Conservation (phyloP, 345 rosid species). For the Lepidium sativum region DNA sequence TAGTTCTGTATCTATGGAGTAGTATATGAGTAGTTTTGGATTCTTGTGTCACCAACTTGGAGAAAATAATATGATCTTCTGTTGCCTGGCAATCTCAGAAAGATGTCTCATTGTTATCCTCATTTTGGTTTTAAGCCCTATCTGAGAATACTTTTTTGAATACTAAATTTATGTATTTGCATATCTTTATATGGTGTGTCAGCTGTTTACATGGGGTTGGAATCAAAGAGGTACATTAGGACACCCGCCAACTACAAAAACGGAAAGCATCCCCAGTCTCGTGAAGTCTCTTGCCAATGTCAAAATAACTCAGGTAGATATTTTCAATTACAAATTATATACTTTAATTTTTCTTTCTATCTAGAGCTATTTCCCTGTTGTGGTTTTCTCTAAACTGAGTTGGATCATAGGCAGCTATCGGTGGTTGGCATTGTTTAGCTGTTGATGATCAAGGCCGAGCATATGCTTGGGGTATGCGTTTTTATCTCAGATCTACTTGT, state of each 20-base stretch:
- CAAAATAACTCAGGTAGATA: constrained; percentile 74
- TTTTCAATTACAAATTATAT: neutral
- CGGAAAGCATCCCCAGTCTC: constrained; percentile 78
- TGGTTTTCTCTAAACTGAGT: neutral
- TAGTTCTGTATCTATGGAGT: neutral
- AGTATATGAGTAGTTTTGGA: neutral
- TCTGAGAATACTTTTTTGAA: neutral
- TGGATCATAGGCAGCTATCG: constrained; percentile 77
- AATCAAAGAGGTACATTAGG: constrained; percentile 98
- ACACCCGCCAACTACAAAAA: constrained; percentile 84
- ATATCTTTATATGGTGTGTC: neutral
- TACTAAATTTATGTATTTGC: neutral
- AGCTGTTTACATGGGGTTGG: constrained; percentile 99
- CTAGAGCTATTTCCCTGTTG: neutral
- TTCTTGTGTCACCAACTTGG: neutral
- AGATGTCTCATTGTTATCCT: neutral
- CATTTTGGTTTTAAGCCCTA: neutral
- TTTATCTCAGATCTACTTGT: neutral
- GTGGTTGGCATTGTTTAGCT: constrained; percentile 99
- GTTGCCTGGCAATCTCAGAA: neutral
- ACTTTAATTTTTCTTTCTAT: neutral
- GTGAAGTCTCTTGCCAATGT: constrained; percentile 64
- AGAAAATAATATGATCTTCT: neutral
- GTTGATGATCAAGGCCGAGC: constrained; percentile 98
- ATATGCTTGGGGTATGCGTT: constrained; percentile 83